Conservation (phyloP, 2,329 filamentous ascomycete genomes). For the Beauveria bassiana region DNA sequence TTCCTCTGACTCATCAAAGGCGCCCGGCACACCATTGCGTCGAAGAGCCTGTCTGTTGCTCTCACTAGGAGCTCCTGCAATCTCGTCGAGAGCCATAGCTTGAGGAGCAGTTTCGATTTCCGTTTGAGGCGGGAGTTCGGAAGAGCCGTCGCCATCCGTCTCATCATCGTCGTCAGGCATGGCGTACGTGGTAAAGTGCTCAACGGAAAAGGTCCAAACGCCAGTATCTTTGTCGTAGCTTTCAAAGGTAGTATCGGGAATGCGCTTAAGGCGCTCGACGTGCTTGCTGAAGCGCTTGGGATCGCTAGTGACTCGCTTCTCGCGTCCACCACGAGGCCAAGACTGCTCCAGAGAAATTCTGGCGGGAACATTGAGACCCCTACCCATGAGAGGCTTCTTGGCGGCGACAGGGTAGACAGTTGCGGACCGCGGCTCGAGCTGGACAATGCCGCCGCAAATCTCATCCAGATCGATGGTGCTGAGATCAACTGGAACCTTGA, state of each 20-base stretch:
- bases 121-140: slow-evolving; percentile 19
- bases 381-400: slow-evolving; percentile 76
- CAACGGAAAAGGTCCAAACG: slow-evolving; percentile 86
- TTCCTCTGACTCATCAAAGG: slow-evolving; percentile 61
- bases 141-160: slow-evolving; percentile 36
- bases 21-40: slow-evolving; percentile 59
- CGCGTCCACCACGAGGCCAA: slow-evolving; percentile 64
- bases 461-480: slow-evolving; percentile 70
- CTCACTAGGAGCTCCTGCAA: slow-evolving; percentile 29
- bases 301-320: slow-evolving; percentile 45
- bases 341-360: slow-evolving; percentile 85
- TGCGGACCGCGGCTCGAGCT: slow-evolving; percentile 67
- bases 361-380: slow-evolving; percentile 86
- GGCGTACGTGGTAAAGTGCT: slow-evolving; percentile 94
- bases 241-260: slow-evolving; percentile 74
- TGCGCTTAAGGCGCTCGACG: slow-evolving; percentile 69
- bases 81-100: slow-evolving; percentile 18
- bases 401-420: slow-evolving; percentile 76
- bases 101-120: slow-evolving; percentile 25
- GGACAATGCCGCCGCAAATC: slow-evolving; percentile 69
- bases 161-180: slow-evolving; percentile 55
- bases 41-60: slow-evolving; percentile 51
- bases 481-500: slow-evolving; percentile 76
- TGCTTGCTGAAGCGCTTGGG: slow-evolving; percentile 72
- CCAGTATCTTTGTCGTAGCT: slow-evolving; percentile 73